Conservation (phyloP, 192 early-diverging fungal genomes). For the Paraglomus occultum region DNA sequence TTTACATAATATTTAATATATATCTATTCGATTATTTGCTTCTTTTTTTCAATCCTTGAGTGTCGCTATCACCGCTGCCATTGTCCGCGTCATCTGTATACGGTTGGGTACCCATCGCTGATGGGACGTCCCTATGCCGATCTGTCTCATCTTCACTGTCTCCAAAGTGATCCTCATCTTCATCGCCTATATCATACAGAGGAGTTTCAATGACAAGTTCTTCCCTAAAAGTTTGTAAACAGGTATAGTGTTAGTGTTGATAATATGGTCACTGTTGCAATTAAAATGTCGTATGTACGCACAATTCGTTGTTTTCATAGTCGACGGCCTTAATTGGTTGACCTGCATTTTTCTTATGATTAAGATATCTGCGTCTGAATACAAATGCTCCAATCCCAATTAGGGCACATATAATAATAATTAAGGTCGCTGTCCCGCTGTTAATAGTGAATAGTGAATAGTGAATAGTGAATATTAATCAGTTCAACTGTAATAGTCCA, state of each 20-base stretch:
- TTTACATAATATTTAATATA: no score
- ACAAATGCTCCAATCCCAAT: conserved; percentile 33
- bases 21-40: no score
- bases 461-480: neutral
- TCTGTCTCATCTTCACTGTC: conserved; percentile 37
- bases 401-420: conserved; percentile 31
- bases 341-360: conserved; percentile 25
- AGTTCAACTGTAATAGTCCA: neutral
- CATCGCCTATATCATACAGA: conserved; percentile 34
- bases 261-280: neutral
- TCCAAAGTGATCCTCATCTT: conserved; percentile 33
- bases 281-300: conserved; percentile 36
- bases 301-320: conserved; percentile 29
- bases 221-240: conserved; percentile 36
- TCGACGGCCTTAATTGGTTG: conserved; percentile 29
- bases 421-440: conserved; percentile 36
- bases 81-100: neutral
- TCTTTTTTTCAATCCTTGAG: neutral
- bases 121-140: no score
- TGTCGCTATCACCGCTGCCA: conserved; percentile 14
- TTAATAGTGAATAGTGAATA: conserved; percentile 13
- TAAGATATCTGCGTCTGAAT: conserved; percentile 30
- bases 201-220: conserved; percentile 47
- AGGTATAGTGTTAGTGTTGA: neutral
- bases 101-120: no score